A percentile compares a stretch with the other conserved stretches of the same genome.
Conservation (phyloP, 208 protist species). For the Trypanosoma brucei region DNA sequence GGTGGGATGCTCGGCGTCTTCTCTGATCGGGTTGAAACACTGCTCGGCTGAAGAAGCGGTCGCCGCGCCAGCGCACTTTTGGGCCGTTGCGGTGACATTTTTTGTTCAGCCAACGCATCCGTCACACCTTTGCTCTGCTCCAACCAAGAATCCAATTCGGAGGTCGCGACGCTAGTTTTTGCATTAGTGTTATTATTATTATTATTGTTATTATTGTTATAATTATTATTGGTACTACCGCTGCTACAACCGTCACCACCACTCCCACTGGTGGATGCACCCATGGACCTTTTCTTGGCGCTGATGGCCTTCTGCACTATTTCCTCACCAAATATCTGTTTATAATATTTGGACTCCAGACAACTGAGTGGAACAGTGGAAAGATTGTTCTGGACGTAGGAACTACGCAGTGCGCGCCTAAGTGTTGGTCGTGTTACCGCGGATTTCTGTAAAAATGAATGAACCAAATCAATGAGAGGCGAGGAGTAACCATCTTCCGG, state of each 20-base stretch:
- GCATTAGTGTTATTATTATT: too few relatives aligned
- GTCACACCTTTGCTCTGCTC: too few relatives aligned
- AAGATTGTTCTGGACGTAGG: slow-evolving; percentile 46
- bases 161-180: too few relatives aligned
- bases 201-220: too few relatives aligned
- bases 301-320: slow-evolving; percentile 32
- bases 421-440: slow-evolving; percentile 49
- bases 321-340: slow-evolving; percentile 39
- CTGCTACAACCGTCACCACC: not conserved
- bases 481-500: slow-evolving; percentile 35
- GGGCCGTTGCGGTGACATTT: too few relatives aligned
- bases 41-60: too few relatives aligned
- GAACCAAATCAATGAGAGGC: slow-evolving; percentile 50
- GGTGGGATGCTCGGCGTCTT: too few relatives aligned
- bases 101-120: too few relatives aligned
- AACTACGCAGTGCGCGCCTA: slow-evolving; percentile 45
- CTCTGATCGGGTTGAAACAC: too few relatives aligned
- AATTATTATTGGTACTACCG: not conserved
- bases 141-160: too few relatives aligned
- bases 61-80: too few relatives aligned
- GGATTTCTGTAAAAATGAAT: slow-evolving; percentile 55
- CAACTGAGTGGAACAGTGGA: slow-evolving; percentile 30
- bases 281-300: not conserved
- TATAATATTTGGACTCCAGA: slow-evolving; percentile 35
- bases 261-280: not conserved